Percentiles rank a stretch among this genome's conserved stretches.
Conservation (phyloP, 2,329 filamentous ascomycete species). For the Scopulariopsis brevicaulis region DNA sequence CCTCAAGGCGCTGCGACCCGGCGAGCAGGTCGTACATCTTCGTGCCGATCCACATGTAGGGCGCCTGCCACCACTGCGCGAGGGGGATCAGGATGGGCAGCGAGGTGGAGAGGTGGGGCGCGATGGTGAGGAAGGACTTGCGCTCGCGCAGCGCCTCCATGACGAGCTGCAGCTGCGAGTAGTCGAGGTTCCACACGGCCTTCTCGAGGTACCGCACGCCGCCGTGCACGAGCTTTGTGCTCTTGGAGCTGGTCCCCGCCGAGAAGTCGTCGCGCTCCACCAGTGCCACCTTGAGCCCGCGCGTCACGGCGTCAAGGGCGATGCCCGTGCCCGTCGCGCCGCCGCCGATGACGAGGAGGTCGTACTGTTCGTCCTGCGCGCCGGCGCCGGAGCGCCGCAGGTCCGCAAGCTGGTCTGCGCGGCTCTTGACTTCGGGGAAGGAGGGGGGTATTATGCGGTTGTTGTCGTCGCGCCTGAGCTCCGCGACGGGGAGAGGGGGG, state of each 20-base stretch:
- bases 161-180: conserved; percentile 71
- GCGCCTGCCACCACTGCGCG: conserved; percentile 74
- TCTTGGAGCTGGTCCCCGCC: conserved; percentile 74
- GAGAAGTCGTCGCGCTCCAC: conserved; percentile 79
- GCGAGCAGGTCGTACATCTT: conserved; percentile 77
- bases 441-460: conserved; percentile 24
- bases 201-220: conserved; percentile 80
- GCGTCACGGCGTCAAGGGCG: conserved; percentile 68
- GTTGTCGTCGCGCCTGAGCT: conserved; percentile 20
- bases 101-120: conserved; percentile 70
- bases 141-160: conserved; percentile 73
- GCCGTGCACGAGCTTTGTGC: conserved; percentile 77
- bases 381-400: conserved; percentile 20
- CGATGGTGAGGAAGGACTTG: conserved; percentile 73
- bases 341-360: conserved; percentile 67
- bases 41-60: conserved; percentile 59
- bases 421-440: conserved; percentile 21
- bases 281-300: conserved; percentile 67
- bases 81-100: conserved; percentile 76
- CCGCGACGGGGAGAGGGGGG: conserved; percentile 13
- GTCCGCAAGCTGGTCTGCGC: conserved; percentile 26
- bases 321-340: conserved; percentile 74
- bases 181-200: conserved; percentile 76
- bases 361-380: conserved; percentile 46
- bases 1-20: conserved; percentile 72